Evolutionary conservation across 2,329 filamentous ascomycete genomes (phyloP).

Genomic region (Blastomyces parvus): DNA sequence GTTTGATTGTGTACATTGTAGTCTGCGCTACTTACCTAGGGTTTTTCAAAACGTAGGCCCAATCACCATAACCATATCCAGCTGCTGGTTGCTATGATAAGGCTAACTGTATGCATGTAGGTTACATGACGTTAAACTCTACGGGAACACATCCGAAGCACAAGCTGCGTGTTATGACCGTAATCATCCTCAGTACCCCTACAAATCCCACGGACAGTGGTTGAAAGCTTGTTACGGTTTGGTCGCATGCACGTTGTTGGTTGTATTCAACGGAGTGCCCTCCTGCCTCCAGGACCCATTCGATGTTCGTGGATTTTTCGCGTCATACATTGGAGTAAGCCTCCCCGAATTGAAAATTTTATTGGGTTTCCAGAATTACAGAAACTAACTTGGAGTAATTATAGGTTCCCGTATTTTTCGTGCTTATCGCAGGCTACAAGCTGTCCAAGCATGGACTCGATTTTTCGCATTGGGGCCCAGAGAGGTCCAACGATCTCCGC

Average conservation of each 20-base stretch:
- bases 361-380: background rate
- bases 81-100: background rate
- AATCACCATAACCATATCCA: background rate
- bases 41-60: constrained; percentile 26
- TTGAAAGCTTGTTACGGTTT: constrained; percentile 22
- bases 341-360: background rate
- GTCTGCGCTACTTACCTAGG: constrained; percentile 35
- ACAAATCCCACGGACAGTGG: constrained; percentile 24
- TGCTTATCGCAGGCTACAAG: constrained; percentile 33
- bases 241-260: constrained; percentile 16
- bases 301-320: constrained; percentile 29
- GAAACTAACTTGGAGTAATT: background rate
- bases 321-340: constrained; percentile 35
- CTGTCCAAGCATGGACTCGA: constrained; percentile 29
- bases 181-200: constrained; percentile 22
- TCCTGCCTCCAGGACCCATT: constrained; percentile 23
- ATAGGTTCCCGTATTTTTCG: constrained; percentile 30
- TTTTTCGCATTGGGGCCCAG: constrained; percentile 28
- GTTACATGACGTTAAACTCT: constrained; percentile 31
- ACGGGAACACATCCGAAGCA: constrained; percentile 30
- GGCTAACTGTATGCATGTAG: constrained; percentile 17
- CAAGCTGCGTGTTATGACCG: constrained; percentile 18
- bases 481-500: constrained; percentile 30
- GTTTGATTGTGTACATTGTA: constrained; percentile 33
- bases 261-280: constrained; percentile 19